Percentiles rank a stretch among this genome's conserved stretches.
These are phyloP conservation scores for Chaetomium strumarium DNA, from an alignment of 2,329 filamentous ascomycete species.

Conservation along the genomic window DNA sequence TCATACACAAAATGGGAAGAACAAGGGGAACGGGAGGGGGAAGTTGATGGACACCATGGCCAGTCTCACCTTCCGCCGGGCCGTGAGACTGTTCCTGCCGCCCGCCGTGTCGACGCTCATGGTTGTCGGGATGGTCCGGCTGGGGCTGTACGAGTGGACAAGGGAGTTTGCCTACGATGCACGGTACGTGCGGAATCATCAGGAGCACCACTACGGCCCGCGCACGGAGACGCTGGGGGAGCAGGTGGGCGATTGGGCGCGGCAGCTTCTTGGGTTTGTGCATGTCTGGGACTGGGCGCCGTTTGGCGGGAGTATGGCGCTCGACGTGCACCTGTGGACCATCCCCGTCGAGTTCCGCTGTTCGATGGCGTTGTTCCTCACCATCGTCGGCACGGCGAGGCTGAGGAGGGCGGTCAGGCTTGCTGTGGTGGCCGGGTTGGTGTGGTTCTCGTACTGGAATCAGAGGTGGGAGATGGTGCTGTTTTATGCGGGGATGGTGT, in stretches of 20 bases:
- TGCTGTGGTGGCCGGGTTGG: constrained; percentile 36
- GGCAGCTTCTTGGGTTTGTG: constrained; percentile 44
- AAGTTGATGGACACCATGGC: constrained; percentile 38
- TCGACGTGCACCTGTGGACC: constrained; percentile 57
- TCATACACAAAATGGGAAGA: too few relatives aligned
- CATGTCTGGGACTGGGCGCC: constrained; percentile 47
- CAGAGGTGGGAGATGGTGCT: constrained; percentile 51
- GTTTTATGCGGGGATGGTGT: constrained; percentile 48
- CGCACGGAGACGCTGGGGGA: constrained; percentile 33
- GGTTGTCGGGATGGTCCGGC: constrained; percentile 38
- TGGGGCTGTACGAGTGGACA: constrained; percentile 45
- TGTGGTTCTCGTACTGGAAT: constrained; percentile 41
- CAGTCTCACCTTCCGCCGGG: constrained; percentile 47
- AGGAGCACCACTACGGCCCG: constrained; percentile 43
- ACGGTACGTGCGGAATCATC: constrained; percentile 41
- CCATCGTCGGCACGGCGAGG: constrained; percentile 44
- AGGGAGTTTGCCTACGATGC: constrained; percentile 40
- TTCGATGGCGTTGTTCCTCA: constrained; percentile 52
- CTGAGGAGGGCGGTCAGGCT: constrained; percentile 40
- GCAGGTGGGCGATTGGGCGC: constrained; percentile 42
- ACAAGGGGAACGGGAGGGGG: too few relatives aligned
- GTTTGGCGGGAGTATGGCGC: constrained; percentile 43
- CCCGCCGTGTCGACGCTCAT: constrained; percentile 45
- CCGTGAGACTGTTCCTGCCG: constrained; percentile 47
- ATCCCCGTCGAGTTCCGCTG: constrained; percentile 56